These are phyloP conservation scores for Pleurotus tuber-regium DNA, from an alignment of 768 basidiomycete species.

Conservation along the genomic window DNA sequence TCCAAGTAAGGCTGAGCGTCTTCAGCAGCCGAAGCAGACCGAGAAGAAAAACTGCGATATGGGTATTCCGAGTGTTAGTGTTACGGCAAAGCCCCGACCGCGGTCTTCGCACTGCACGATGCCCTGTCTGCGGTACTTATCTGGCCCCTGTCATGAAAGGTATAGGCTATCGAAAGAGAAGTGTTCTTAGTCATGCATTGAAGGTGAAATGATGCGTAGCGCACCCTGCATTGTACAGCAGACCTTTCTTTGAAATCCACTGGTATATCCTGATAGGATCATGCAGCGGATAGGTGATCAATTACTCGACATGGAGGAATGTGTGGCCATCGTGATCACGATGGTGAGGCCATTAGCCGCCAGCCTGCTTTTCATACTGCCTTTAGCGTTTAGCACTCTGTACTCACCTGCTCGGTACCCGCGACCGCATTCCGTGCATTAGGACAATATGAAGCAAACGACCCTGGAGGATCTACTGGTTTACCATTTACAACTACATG, in stretches of 20 bases:
- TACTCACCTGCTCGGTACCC: slow-evolving; percentile 11
- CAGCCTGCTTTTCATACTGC: background rate
- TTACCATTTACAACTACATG: background rate
- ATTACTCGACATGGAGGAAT: slow-evolving; percentile 95
- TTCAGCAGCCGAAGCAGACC: slow-evolving; percentile 97
- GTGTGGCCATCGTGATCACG: slow-evolving; percentile 92
- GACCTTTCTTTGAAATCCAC: no score
- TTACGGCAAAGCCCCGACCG: no score
- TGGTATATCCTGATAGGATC: slow-evolving; percentile 98
- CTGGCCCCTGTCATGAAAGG: no score
- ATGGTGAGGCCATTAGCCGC: slow-evolving; percentile 67
- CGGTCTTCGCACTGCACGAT: no score
- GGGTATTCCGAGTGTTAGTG: no score
- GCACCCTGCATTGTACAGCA: no score
- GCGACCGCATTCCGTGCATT: slow-evolving; percentile 1
- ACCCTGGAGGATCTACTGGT: slow-evolving; percentile 84
- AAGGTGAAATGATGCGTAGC: no score
- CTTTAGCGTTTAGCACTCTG: no score
- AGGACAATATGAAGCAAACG: slow-evolving; percentile 99
- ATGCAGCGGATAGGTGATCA: slow-evolving; percentile 99
- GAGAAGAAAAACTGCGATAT: slow-evolving; percentile 97
- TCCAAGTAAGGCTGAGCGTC: slow-evolving; percentile 96
- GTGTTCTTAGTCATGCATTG: slow-evolving; percentile 93
- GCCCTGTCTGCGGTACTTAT: no score
- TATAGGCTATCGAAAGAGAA: no score